Evolutionary conservation across 352 stramenopile genomes (phyloP).

Genomic region (Phytophthora agathidicida): DNA sequence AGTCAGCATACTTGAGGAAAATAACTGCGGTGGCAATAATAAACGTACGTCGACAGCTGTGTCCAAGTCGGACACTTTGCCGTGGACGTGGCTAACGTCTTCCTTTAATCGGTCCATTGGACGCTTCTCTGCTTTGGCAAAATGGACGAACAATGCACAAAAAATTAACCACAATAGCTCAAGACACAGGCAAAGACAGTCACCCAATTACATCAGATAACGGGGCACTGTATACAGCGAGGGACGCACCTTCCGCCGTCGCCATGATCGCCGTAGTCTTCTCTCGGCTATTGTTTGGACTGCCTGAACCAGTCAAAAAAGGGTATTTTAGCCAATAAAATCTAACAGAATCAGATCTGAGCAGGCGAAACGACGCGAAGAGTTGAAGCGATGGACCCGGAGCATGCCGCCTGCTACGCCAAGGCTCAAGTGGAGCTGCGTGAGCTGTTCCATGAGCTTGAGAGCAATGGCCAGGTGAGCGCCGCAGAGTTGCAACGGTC

Average conservation of each 20-base stretch:
- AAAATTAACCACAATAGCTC: slow-evolving; percentile 1
- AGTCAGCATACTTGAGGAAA: background rate
- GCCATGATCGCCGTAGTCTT: slow-evolving; percentile 30
- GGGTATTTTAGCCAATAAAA: slow-evolving; percentile 39
- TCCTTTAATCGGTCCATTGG: slow-evolving; percentile 59
- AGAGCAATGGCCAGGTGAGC: slow-evolving; percentile 52
- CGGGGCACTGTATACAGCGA: slow-evolving; percentile 1
- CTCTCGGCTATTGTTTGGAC: too few relatives aligned
- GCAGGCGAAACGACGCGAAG: slow-evolving; percentile 25
- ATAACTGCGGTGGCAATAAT: background rate
- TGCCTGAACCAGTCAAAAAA: slow-evolving; percentile 16
- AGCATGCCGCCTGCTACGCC: slow-evolving; percentile 46
- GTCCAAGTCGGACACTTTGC: slow-evolving; percentile 57
- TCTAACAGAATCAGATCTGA: slow-evolving; percentile 4
- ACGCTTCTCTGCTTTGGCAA: slow-evolving; percentile 41
- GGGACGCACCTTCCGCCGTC: slow-evolving; percentile 41
- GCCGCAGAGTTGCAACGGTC: slow-evolving; percentile 46
- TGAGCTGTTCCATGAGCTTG: slow-evolving; percentile 66
- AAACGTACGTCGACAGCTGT: slow-evolving; percentile 47
- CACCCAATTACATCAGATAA: slow-evolving; percentile 1
- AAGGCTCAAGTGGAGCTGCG: slow-evolving; percentile 59
- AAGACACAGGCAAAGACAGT: background rate
- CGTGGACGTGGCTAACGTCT: slow-evolving; percentile 58
- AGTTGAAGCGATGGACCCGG: slow-evolving; percentile 48
- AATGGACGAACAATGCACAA: slow-evolving; percentile 7